Evolutionary conservation across 164 flowering plant genomes (phyloP).

Genomic region (Cinnamomum chago): DNA sequence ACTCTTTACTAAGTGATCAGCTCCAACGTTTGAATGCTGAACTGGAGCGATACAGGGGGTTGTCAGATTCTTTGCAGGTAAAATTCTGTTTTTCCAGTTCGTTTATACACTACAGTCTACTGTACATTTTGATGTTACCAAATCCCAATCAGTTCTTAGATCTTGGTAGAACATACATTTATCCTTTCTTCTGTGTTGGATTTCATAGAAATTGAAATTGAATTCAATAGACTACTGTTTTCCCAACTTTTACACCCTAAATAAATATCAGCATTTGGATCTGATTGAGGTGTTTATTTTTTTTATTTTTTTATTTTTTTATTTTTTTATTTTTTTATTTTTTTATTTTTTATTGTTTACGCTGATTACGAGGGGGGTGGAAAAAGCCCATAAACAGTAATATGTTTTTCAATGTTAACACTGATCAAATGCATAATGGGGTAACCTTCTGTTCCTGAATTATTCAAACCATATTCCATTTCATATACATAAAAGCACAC

Average conservation of each 20-base stretch:
- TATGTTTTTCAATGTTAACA: no score
- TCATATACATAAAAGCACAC: neutral
- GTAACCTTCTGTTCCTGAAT: neutral
- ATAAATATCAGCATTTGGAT: neutral
- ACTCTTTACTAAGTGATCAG: conserved; percentile 64
- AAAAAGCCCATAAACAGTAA: no score
- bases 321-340: no score
- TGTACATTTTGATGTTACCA: no score
- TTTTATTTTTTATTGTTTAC: no score
- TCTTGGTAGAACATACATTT: neutral
- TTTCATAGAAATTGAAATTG: neutral
- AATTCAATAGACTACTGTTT: neutral
- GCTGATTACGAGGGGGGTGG: no score
- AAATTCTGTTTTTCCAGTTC: conserved; percentile 10
- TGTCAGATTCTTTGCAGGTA: conserved; percentile 78
- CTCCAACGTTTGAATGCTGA: conserved; percentile 79
- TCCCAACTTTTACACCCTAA: neutral
- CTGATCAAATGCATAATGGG: no score
- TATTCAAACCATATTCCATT: neutral
- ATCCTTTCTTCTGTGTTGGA: neutral
- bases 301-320: no score
- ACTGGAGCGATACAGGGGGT: conserved; percentile 54
- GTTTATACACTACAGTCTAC: neutral
- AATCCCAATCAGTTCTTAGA: no score
- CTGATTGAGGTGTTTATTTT: no score